These are phyloP conservation scores for Saccharomycopsis sp. DNA, from an alignment of 805 yeast species.

Conservation along the genomic window DNA sequence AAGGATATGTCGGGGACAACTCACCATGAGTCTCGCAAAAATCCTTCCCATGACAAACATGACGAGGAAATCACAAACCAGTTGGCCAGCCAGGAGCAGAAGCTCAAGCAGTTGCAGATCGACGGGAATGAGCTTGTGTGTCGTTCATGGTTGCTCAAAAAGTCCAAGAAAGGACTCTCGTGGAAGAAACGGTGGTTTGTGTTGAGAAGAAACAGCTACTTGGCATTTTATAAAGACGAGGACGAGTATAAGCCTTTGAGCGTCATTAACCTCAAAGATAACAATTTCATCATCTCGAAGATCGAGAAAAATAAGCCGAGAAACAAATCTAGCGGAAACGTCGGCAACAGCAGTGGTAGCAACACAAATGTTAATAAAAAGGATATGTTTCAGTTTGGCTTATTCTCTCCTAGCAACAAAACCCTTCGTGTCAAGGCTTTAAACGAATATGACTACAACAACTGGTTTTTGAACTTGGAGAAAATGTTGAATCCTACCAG, in stretches of 20 bases:
- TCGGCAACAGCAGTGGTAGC: not conserved
- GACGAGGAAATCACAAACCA: not conserved
- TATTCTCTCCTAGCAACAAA: slow-evolving; percentile 20
- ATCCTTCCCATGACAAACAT: not conserved
- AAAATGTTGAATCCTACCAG: slow-evolving; percentile 7
- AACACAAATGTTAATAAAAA: slow-evolving; percentile 5
- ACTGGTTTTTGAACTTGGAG: slow-evolving; percentile 23
- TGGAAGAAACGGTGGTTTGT: slow-evolving; percentile 22
- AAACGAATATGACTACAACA: slow-evolving; percentile 21
- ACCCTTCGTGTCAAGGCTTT: slow-evolving; percentile 23
- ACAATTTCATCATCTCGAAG: slow-evolving; percentile 13
- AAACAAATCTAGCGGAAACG: not conserved
- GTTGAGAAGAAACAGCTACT: slow-evolving; percentile 14
- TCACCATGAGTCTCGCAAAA: not conserved
- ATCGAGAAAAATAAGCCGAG: slow-evolving; percentile 11
- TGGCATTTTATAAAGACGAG: slow-evolving; percentile 20
- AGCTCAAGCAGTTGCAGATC: slow-evolving; percentile 9
- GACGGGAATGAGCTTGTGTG: slow-evolving; percentile 20
- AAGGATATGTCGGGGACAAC: not conserved
- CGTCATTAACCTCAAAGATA: slow-evolving; percentile 16
- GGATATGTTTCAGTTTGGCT: slow-evolving; percentile 17
- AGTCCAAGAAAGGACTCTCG: slow-evolving; percentile 9
- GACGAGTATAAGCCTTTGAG: slow-evolving; percentile 19
- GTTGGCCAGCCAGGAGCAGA: not conserved
- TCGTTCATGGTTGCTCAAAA: slow-evolving; percentile 15